Percentiles rank a stretch among this genome's conserved stretches.
phyloP scores from a whole-genome alignment of 352 stramenopile species.

The Thalassiosira mediterranea region DNA sequence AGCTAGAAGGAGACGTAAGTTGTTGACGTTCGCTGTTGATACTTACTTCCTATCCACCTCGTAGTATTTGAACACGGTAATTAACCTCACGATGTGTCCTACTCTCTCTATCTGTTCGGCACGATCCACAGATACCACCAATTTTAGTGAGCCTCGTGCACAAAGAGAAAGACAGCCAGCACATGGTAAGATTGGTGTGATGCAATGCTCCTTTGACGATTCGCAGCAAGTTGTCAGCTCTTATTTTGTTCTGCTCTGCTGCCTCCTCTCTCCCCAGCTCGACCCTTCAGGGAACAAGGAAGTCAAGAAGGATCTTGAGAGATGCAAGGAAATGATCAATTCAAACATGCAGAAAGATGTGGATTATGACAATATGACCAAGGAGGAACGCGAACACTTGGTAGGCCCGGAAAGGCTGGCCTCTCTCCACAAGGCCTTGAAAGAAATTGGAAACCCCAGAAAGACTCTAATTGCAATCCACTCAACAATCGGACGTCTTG shows the following conservation, averaged over 20 bases:
- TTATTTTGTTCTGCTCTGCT: background rate
- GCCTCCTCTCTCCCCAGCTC: slow-evolving; percentile 70
- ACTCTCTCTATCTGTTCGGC: too few relatives aligned
- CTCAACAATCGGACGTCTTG: slow-evolving; percentile 77
- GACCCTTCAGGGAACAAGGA: slow-evolving; percentile 98
- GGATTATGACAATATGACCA: slow-evolving; percentile 67
- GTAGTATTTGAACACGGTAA: too few relatives aligned
- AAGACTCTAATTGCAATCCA: slow-evolving; percentile 79
- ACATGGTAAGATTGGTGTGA: slow-evolving; percentile 85
- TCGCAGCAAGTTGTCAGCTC: background rate
- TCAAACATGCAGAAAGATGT: slow-evolving; percentile 83
- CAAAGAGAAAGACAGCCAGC: slow-evolving; percentile 88
- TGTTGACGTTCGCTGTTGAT: too few relatives aligned
- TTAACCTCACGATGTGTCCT: too few relatives aligned
- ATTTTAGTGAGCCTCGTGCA: slow-evolving; percentile 97
- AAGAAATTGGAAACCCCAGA: slow-evolving; percentile 79
- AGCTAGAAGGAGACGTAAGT: slow-evolving; percentile 98
- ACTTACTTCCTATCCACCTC: too few relatives aligned
- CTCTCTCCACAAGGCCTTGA: slow-evolving; percentile 74
- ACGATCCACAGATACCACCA: too few relatives aligned
- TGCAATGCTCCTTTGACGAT: background rate
- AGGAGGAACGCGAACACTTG: slow-evolving; percentile 65
- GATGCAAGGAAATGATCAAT: slow-evolving; percentile 61
- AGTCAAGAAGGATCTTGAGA: slow-evolving; percentile 92
- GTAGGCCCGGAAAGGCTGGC: slow-evolving; percentile 72